phyloP scores from a whole-genome alignment of 306 rosid species.

The Urtica urens region DNA sequence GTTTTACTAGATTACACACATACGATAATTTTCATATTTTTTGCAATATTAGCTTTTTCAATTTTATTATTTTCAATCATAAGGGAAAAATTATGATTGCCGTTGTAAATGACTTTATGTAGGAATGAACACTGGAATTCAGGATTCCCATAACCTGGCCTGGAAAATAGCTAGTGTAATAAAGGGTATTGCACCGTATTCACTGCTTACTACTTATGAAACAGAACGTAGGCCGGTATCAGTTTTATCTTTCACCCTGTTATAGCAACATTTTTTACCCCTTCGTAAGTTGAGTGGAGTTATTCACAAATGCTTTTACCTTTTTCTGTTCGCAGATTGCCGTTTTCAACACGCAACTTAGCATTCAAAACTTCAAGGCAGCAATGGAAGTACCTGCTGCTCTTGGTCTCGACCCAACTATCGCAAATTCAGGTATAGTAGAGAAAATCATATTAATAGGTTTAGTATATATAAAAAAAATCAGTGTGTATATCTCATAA shows the following conservation, averaged over 20 bases:
- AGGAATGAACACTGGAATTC: conserved; percentile 99
- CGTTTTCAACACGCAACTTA: conserved; percentile 62
- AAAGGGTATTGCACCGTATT: conserved; percentile 65
- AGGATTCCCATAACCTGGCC: conserved; percentile 93
- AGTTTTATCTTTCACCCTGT: conserved; percentile 18
- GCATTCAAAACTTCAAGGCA: conserved; percentile 72
- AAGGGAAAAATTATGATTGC: conserved; percentile 8
- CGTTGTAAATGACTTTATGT: conserved; percentile 20
- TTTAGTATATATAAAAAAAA: too few relatives aligned
- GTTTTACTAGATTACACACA: conserved; percentile 16
- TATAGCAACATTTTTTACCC: background rate
- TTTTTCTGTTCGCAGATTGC: conserved; percentile 52
- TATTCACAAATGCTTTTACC: conserved; percentile 8
- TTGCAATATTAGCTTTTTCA: background rate
- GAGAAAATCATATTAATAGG: too few relatives aligned
- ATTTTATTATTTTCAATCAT: background rate
- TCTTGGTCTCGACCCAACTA: conserved; percentile 79
- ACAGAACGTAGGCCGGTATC: conserved; percentile 76
- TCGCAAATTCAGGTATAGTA: conserved; percentile 73
- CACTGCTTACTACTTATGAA: conserved; percentile 67
- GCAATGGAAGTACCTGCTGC: conserved; percentile 94
- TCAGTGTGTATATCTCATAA: background rate
- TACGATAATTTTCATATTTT: conserved; percentile 4
- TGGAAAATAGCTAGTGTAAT: conserved; percentile 86
- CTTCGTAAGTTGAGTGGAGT: conserved; percentile 12